Evolutionary conservation across 345 rosid species (phyloP).

Genomic region (Citrus unshiu): DNA sequence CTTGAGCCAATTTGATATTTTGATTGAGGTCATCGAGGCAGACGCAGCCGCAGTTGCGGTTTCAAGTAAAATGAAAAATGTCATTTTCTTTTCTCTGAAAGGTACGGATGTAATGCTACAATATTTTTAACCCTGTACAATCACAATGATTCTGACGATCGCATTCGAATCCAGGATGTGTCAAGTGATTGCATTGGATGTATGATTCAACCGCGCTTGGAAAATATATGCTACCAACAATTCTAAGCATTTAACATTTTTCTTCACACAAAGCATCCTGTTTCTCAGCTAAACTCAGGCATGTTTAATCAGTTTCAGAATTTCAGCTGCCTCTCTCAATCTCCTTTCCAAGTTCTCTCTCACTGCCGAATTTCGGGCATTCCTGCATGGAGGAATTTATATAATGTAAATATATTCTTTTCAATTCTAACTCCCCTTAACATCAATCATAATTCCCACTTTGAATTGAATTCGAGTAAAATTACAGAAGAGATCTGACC

Average conservation of each 20-base stretch:
- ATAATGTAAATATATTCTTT: neutral
- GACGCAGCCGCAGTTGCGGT: too few relatives aligned
- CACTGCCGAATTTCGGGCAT: slow-evolving; percentile 26
- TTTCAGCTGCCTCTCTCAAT: slow-evolving; percentile 50
- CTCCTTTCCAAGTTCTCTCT: slow-evolving; percentile 63
- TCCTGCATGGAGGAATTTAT: slow-evolving; percentile 34
- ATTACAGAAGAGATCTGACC: slow-evolving; percentile 27
- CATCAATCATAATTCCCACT: neutral
- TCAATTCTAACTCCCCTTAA: neutral
- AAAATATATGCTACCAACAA: neutral
- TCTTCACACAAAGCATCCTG: neutral
- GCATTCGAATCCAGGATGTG: neutral
- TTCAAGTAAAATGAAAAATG: too few relatives aligned
- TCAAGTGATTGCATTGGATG: neutral
- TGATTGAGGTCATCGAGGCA: too few relatives aligned
- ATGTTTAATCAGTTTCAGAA: slow-evolving; percentile 43
- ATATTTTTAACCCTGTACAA: too few relatives aligned
- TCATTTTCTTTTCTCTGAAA: too few relatives aligned
- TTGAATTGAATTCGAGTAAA: neutral
- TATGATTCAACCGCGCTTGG: neutral
- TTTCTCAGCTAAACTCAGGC: neutral
- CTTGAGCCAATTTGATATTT: too few relatives aligned
- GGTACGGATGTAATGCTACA: too few relatives aligned
- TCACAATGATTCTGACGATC: neutral
- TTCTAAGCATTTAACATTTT: neutral